Evolutionary conservation across 2,329 filamentous ascomycete species (phyloP).

Genomic region (Colletotrichum horii): DNA sequence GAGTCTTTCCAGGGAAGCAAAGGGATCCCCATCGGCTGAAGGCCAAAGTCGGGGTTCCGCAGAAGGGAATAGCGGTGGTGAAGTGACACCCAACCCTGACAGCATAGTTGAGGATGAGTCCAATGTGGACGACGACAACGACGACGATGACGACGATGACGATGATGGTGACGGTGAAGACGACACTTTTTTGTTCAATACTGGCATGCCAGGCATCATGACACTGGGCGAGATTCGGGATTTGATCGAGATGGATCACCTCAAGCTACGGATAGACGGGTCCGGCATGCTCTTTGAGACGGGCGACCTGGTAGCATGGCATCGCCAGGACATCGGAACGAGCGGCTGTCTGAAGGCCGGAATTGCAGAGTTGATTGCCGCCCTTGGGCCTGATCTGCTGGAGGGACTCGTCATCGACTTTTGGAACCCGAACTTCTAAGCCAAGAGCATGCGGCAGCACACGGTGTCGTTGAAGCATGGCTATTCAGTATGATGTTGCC

Average conservation of each 20-base stretch:
- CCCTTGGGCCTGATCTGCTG: slow-evolving; percentile 66
- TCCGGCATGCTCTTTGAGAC: slow-evolving; percentile 43
- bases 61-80: not conserved
- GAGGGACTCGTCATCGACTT: slow-evolving; percentile 65
- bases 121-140: slow-evolving; percentile 19
- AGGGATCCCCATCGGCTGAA: slow-evolving; percentile 24
- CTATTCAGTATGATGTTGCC: not conserved
- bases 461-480: not conserved
- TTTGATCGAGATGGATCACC: slow-evolving; percentile 60
- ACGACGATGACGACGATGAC: slow-evolving; percentile 16
- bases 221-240: slow-evolving; percentile 60
- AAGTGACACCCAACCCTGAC: slow-evolving; percentile 1
- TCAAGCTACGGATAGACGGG: slow-evolving; percentile 57
- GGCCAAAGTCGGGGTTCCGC: slow-evolving; percentile 23
- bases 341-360: slow-evolving; percentile 61
- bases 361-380: slow-evolving; percentile 71
- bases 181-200: slow-evolving; percentile 54
- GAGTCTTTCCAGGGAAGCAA: slow-evolving; percentile 42
- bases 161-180: slow-evolving; percentile 17
- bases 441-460: not conserved
- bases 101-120: not conserved
- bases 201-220: slow-evolving; percentile 72
- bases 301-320: slow-evolving; percentile 65
- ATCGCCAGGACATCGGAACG: slow-evolving; percentile 47
- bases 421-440: slow-evolving; percentile 2